phyloP scores from a whole-genome alignment of 176 grass and related monocot genomes.

The Raddia distichophylla region DNA sequence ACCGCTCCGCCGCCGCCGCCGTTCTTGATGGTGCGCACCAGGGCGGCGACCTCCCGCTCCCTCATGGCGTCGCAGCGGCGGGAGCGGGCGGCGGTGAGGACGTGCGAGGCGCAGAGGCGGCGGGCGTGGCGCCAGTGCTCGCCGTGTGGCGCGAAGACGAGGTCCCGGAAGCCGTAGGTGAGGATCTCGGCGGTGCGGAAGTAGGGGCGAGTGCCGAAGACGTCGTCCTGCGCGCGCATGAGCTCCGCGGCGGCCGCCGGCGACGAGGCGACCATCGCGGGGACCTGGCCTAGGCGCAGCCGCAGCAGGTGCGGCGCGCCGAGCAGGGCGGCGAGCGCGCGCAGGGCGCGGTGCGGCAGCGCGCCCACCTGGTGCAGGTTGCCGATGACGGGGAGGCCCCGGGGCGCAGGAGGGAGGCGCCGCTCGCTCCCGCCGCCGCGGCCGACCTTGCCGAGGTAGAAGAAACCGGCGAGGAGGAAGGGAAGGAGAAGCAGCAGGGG shows the following conservation, averaged over 20 bases:
- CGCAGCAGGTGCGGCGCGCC: constrained; percentile 42
- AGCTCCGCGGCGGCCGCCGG: constrained; percentile 54
- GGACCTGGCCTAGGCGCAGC: constrained; percentile 65
- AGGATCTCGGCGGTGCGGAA: constrained; percentile 58
- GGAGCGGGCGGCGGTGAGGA: constrained; percentile 42
- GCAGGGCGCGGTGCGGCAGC: constrained; percentile 51
- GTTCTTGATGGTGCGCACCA: constrained; percentile 24
- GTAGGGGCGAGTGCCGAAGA: constrained; percentile 61
- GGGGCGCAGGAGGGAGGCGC: constrained; percentile 45
- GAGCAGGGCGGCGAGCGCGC: constrained; percentile 37
- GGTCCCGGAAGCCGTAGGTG: constrained; percentile 54
- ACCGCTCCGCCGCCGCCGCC: not conserved
- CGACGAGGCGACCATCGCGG: constrained; percentile 59
- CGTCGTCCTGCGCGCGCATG: constrained; percentile 63
- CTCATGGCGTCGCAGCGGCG: constrained; percentile 24
- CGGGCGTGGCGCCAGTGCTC: constrained; percentile 74
- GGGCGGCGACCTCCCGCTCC: constrained; percentile 41
- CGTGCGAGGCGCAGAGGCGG: constrained; percentile 52
- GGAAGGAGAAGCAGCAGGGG: constrained; percentile 28
- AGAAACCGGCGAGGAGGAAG: constrained; percentile 33
- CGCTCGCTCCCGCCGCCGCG: not conserved
- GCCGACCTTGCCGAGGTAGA: constrained; percentile 18
- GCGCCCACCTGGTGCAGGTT: constrained; percentile 71
- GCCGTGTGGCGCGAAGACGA: constrained; percentile 62
- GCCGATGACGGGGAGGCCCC: constrained; percentile 54